Conservation (phyloP, 108 stramenopile species). For the Pseudonitzschia multiseries region DNA sequence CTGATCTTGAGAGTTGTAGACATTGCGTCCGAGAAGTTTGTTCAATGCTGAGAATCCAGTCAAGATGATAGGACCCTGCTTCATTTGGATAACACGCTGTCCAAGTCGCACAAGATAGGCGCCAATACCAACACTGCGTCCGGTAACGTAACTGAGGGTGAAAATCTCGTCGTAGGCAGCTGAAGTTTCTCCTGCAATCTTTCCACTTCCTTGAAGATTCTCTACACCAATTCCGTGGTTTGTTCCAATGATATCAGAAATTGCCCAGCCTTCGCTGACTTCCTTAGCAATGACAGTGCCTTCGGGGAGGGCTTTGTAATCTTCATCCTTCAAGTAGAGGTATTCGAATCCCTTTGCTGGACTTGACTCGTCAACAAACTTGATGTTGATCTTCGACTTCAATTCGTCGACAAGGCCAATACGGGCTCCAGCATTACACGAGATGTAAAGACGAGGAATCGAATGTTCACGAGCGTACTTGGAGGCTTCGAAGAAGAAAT, state of each 20-base stretch:
- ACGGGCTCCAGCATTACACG: conserved; percentile 96
- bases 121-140: conserved; percentile 94
- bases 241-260: conserved; percentile 94
- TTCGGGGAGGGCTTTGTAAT: conserved; percentile 87
- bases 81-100: conserved; percentile 93
- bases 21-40: conserved; percentile 96
- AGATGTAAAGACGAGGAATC: conserved; percentile 94
- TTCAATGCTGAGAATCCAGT: conserved; percentile 95
- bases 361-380: conserved; percentile 85
- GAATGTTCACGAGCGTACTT: conserved; percentile 88
- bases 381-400: conserved; percentile 94
- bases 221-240: conserved; percentile 96
- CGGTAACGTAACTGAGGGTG: conserved; percentile 95
- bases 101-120: conserved; percentile 93
- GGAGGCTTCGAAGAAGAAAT: conserved; percentile 91
- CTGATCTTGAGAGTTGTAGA: conserved; percentile 97
- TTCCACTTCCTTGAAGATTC: conserved; percentile 96
- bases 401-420: conserved; percentile 98
- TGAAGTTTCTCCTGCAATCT: conserved; percentile 98
- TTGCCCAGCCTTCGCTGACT: conserved; percentile 85
- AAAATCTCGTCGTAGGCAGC: conserved; percentile 96
- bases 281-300: conserved; percentile 87
- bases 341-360: conserved; percentile 96
- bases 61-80: conserved; percentile 90
- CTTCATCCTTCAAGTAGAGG: conserved; percentile 91